These are phyloP conservation scores for Zygosaccharomyces pseudorouxii DNA, from an alignment of 805 yeast genomes.

Conservation along the genomic window DNA sequence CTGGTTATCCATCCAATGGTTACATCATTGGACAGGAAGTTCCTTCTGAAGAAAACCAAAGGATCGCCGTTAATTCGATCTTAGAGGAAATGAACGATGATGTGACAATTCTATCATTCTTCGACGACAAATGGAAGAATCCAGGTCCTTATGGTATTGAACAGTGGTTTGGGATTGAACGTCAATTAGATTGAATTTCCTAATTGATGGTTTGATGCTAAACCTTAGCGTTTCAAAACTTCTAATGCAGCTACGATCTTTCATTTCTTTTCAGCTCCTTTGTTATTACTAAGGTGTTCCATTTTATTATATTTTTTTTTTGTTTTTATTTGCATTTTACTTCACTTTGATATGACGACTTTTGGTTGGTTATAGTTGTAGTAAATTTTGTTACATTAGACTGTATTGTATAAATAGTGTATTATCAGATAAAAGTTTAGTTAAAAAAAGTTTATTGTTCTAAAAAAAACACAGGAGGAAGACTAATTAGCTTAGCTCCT, in stretches of 20 bases:
- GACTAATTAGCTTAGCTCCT: not conserved
- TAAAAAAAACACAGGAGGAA: too few relatives aligned
- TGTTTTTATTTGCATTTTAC: not conserved
- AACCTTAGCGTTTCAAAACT: not conserved
- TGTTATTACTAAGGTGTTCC: not conserved
- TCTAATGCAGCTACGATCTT: conserved; percentile 4
- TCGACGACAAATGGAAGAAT: conserved; percentile 77
- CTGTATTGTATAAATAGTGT: conserved; percentile 2
- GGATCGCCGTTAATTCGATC: conserved; percentile 59
- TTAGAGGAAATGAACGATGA: conserved; percentile 54
- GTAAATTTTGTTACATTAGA: not conserved
- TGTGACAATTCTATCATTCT: conserved; percentile 73
- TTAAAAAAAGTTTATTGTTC: too few relatives aligned
- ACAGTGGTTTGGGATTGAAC: conserved; percentile 73
- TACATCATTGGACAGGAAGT: conserved; percentile 63
- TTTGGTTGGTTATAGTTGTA: conserved; percentile 1
- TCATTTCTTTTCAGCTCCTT: not conserved
- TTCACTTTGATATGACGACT: conserved; percentile 1
- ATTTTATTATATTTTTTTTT: not conserved
- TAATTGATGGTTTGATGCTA: not conserved
- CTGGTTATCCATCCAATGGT: conserved; percentile 86
- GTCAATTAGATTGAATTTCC: conserved; percentile 13
- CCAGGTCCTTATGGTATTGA: conserved; percentile 85
- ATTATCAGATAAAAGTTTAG: not conserved
- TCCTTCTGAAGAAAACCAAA: conserved; percentile 69